Base-by-base conservation (phyloP, 345 rosid genomes). In the Arabis hirsuta region DNA sequence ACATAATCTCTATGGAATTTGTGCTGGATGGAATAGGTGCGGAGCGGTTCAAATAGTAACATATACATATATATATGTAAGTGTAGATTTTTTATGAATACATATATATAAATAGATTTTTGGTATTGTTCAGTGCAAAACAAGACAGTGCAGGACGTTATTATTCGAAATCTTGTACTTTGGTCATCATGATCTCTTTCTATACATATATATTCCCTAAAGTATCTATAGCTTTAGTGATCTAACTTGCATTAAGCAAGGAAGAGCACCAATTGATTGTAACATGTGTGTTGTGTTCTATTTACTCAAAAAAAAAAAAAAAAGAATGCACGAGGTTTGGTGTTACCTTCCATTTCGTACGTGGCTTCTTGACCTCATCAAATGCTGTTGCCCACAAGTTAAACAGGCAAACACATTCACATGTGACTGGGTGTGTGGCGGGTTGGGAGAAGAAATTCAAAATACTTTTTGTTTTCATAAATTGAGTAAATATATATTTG, bases 301-400 rank as follows among this genome's bases (percentile, higher is more conserved):
- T 24, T 42, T 26, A 4, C 52, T 42, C 32, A 29, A 27, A 53
- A 38, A 34, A 34, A 34, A 34, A 34, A 34, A 44, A 44, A 19
- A 7, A 12, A 64, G 46, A 51, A 57, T 34, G 19, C 36, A 5
- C 29, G 26, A 45, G 77, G 54, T 55, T 62, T 61, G 34, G 1
- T 29, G 45, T 44, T 72, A 39, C 45, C 45, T 46, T 47, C 48
- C 51, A n/a, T 36, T 36, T 20, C 44, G 24, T 43, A 13, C 55
- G 39, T 72, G 70, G 32, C 55, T 45, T 63, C 70, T 54, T 72
- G 56, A 45, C 31, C 76, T 72, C 63, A 54, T 54, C 56, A 63
- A 63, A 44, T 54, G 56, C 10, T 56, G 11, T 44, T 34, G 55
- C 7, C 29, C 67, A 36, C 41, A 36, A 36, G 7, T 36, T 36